Evolutionary conservation across 768 basidiomycete species (phyloP).

Genomic region (Lentinus brumalis): DNA sequence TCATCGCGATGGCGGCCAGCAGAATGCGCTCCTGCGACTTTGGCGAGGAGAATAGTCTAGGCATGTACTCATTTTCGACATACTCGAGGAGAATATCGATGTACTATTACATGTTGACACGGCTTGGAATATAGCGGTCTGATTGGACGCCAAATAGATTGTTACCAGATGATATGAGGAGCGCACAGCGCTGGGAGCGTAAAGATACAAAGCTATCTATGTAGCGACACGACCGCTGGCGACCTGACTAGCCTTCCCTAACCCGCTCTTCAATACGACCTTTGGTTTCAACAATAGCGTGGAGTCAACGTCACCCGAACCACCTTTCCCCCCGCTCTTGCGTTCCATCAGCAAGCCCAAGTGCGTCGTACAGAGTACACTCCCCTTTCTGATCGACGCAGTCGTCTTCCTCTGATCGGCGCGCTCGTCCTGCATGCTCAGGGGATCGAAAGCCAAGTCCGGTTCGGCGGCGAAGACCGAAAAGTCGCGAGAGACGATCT

Average conservation of each 20-base stretch:
- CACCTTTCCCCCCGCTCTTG: neutral
- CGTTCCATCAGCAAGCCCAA: conserved; percentile 6
- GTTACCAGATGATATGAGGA: too few species aligned
- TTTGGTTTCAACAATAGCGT: conserved; percentile 4
- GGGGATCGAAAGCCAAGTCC: neutral
- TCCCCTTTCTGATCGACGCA: neutral
- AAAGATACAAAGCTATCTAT: neutral
- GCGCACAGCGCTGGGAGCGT: neutral
- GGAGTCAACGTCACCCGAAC: neutral
- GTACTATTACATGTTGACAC: too few species aligned
- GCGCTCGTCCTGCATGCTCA: conserved; percentile 16
- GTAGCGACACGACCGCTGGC: neutral
- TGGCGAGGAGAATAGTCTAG: too few species aligned
- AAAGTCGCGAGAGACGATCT: conserved; percentile 13
- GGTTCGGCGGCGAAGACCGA: neutral
- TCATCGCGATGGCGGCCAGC: too few species aligned
- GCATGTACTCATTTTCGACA: too few species aligned
- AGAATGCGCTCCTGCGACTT: too few species aligned
- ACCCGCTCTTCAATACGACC: neutral
- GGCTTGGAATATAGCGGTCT: too few species aligned
- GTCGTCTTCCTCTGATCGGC: neutral
- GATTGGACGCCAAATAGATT: too few species aligned
- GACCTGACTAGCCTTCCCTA: neutral
- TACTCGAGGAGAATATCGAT: too few species aligned
- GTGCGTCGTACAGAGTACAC: conserved; percentile 4